phyloP scores from a whole-genome alignment of 495 filamentous ascomycete species.

The Hypoxylon lienhwacheense region DNA sequence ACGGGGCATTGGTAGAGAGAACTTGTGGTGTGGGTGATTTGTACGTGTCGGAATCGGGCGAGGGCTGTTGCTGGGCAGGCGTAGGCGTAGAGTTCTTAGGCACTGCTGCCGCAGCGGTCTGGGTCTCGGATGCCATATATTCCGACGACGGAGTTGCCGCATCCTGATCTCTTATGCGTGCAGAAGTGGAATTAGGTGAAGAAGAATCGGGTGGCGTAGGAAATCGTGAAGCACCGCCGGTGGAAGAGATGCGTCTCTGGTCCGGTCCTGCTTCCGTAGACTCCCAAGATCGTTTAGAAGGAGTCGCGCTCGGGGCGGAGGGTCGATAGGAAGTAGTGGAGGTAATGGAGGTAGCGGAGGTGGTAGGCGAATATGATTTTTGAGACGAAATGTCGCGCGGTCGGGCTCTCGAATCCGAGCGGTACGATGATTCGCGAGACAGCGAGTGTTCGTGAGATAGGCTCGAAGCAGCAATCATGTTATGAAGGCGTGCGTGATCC shows the following conservation, averaged over 20 bases:
- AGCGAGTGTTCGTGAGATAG: slow-evolving; percentile 39
- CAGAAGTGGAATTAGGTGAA: slow-evolving; percentile 47
- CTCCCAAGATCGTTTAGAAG: slow-evolving; percentile 39
- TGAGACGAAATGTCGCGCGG: slow-evolving; percentile 40
- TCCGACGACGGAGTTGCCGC: slow-evolving; percentile 31
- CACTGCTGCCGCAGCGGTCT: slow-evolving; percentile 34
- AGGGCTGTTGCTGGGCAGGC: slow-evolving; percentile 51
- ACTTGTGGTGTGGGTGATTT: slow-evolving; percentile 28
- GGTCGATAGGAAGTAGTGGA: slow-evolving; percentile 30
- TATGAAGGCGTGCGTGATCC: slow-evolving; percentile 50
- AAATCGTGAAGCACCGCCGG: slow-evolving; percentile 45
- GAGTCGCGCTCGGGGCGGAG: slow-evolving; percentile 28
- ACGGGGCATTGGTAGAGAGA: slow-evolving; percentile 29
- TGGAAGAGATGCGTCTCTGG: slow-evolving; percentile 31
- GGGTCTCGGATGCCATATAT: slow-evolving; percentile 43
- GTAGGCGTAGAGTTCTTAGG: slow-evolving; percentile 42
- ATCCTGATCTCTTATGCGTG: slow-evolving; percentile 41
- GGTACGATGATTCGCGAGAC: slow-evolving; percentile 48
- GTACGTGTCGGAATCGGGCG: slow-evolving; percentile 59
- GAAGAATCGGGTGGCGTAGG: slow-evolving; percentile 55
- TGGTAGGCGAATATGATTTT: slow-evolving; percentile 38
- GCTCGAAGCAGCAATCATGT: slow-evolving; percentile 45
- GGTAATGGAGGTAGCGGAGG: slow-evolving; percentile 33
- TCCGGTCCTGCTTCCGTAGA: slow-evolving; percentile 25
- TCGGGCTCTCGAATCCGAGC: slow-evolving; percentile 42